A percentile compares a stretch with the other conserved stretches of the same genome.
phyloP scores from a whole-genome alignment of 2,329 filamentous ascomycete species.

The Hypoxylon rubiginosum region DNA sequence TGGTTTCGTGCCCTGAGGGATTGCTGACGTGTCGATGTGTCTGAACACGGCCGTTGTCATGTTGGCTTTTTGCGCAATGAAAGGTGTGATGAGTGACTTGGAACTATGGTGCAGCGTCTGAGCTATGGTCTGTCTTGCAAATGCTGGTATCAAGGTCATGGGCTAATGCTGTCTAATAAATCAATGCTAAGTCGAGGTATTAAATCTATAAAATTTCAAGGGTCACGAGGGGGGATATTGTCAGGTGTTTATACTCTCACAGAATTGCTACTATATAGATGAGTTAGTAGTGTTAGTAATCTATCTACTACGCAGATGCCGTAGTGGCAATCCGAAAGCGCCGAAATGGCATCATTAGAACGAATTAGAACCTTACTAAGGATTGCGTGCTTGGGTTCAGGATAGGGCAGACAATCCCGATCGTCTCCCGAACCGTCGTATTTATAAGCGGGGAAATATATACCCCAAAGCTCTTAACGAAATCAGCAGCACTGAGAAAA shows the following conservation, averaged over 20 bases:
- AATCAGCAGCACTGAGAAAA: too few relatives aligned
- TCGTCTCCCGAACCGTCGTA: conserved; percentile 18
- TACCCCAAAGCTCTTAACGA: conserved; percentile 7
- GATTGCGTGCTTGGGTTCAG: conserved; percentile 20
- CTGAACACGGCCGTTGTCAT: conserved; percentile 72
- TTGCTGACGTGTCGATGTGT: conserved; percentile 70
- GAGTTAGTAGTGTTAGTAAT: conserved; percentile 18
- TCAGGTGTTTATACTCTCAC: conserved; percentile 8
- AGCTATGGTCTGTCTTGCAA: conserved; percentile 31
- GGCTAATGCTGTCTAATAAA: conserved; percentile 4
- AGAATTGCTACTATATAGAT: not conserved
- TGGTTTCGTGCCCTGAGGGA: conserved; percentile 62
- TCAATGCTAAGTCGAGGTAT: conserved; percentile 2
- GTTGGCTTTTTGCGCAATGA: conserved; percentile 43
- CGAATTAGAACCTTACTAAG: conserved; percentile 26
- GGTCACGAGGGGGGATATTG: not conserved
- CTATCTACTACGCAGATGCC: conserved; percentile 4
- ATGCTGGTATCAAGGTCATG: conserved; percentile 28
- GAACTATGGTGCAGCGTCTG: conserved; percentile 11
- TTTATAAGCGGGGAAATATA: conserved; percentile 34
- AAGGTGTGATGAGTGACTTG: not conserved
- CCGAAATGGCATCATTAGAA: conserved; percentile 32
- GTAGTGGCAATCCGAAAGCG: conserved; percentile 22
- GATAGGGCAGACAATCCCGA: conserved; percentile 16
- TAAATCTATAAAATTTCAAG: not conserved